Base-by-base conservation (phyloP, 345 rosid species). In the Hibiscus tridactylites region DNA sequence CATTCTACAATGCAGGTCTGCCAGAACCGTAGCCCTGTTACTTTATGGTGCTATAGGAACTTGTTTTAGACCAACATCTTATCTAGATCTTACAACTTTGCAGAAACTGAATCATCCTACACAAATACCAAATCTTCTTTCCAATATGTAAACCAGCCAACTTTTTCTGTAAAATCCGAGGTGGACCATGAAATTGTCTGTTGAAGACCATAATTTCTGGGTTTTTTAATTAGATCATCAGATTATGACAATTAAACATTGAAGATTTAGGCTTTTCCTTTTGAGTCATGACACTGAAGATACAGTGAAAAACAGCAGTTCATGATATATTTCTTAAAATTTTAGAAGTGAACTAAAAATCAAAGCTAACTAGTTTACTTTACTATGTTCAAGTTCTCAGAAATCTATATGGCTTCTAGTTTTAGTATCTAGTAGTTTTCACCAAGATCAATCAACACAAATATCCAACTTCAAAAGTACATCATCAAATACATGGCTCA, bases 401-500 rank as follows among this genome's bases (percentile, higher is more conserved):
- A 21, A 74, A 76, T 12, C 66, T 28, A 31, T 60, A 61, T 29
- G 17, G 57, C 12, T 29, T n/a, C 62, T 61, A 39, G 50, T 65
- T 65, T 44, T 13, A 24, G 11, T 5, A 57, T 70, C 62, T 53
- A 71, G 37, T 28, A 7, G 49, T 10, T 74, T 57, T 61, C 28
- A 44, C 33, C 33, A 29, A 1, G 33, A 29, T 29, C 33, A 29
- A 29, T 29, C 33, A n/a, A 29, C 33, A 29, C 49, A 76, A 50
- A 42, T 35, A 47, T 39, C 72, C 9, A 61, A 35, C 10, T 6
- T 60, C 50, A n/a, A 47, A 39, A 64, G 61, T 69, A 69, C 54
- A 28, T 28, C 37, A 67, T 29, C 60, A 56, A n/a, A 46, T 8
- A 52, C 61, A 65, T 65, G 72, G 58, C 76, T 74, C 76, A 56